Evolutionary conservation across 1,284 basidiomycete species (phyloP).

Genomic region (Microbotryum saponariae): DNA sequence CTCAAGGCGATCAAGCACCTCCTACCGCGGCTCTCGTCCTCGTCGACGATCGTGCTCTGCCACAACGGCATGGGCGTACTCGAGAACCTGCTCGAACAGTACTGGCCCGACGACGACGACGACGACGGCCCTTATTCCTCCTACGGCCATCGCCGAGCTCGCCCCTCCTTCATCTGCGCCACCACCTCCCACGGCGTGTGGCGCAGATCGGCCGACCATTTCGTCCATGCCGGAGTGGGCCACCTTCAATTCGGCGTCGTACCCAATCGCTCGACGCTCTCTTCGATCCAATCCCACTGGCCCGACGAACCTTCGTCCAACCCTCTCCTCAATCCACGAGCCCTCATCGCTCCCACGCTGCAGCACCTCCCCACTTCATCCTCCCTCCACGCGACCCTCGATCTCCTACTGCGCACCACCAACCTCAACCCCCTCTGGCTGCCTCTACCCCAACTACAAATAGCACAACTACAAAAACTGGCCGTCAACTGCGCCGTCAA

Average conservation of each 20-base stretch:
- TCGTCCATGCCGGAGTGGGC: conserved; percentile 69
- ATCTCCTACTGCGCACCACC: conserved; percentile 54
- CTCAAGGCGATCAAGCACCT: conserved; percentile 55
- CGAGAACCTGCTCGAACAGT: conserved; percentile 59
- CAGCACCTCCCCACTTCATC: conserved; percentile 51
- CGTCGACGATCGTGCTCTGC: conserved; percentile 76
- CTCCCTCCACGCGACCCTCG: conserved; percentile 61
- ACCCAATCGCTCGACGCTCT: conserved; percentile 52
- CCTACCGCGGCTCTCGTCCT: conserved; percentile 55
- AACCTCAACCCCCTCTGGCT: conserved; percentile 59
- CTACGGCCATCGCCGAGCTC: conserved; percentile 50
- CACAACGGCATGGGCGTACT: conserved; percentile 89
- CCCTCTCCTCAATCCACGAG: conserved; percentile 32
- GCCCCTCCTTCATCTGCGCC: conserved; percentile 80
- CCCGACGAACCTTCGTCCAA: conserved; percentile 18
- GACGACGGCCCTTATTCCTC: neutral
- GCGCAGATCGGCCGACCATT: conserved; percentile 41
- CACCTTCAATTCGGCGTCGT: conserved; percentile 69
- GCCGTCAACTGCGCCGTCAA: conserved; percentile 81
- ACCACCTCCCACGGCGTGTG: conserved; percentile 74
- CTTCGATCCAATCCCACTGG: conserved; percentile 26
- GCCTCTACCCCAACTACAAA: conserved; percentile 61
- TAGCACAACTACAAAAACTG: conserved; percentile 69
- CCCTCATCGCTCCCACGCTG: conserved; percentile 42
- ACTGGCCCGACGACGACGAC: conserved; percentile 53